phyloP scores from a whole-genome alignment of 768 basidiomycete species.

The Phylloporus rhodoxanthus region DNA sequence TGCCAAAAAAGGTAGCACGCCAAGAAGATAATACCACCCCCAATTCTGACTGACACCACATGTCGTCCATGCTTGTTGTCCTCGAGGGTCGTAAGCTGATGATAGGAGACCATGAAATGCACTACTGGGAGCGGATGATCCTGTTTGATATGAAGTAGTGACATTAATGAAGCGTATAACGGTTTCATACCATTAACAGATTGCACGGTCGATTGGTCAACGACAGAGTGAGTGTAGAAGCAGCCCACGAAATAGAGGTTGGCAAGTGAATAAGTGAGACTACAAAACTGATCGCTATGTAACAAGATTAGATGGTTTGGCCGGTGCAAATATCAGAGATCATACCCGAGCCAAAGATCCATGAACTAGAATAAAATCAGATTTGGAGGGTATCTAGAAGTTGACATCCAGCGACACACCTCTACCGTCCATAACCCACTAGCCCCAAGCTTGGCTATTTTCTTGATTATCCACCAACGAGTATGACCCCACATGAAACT shows the following conservation, averaged over 20 bases:
- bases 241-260: constrained; percentile 74
- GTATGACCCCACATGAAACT: constrained; percentile 34
- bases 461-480: constrained; percentile 77
- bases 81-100: constrained; percentile 23
- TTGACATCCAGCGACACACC: constrained; percentile 34
- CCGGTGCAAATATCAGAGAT: neutral
- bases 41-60: constrained; percentile 46
- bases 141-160: neutral
- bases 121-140: neutral
- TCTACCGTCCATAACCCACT: constrained; percentile 73
- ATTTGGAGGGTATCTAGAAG: neutral
- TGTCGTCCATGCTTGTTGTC: constrained; percentile 41
- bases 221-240: constrained; percentile 43
- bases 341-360: constrained; percentile 87
- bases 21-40: constrained; percentile 56
- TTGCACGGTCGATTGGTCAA: neutral
- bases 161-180: neutral
- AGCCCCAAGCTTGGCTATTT: constrained; percentile 53
- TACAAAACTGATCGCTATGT: constrained; percentile 74
- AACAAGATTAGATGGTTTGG: constrained; percentile 5
- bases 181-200: neutral
- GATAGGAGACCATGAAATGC: neutral
- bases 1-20: constrained; percentile 60
- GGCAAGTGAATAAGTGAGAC: constrained; percentile 67
- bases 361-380: constrained; percentile 47